Base-by-base conservation (phyloP, 1,139 yeast genomes). In the Kluyveromyces sp. region DNA sequence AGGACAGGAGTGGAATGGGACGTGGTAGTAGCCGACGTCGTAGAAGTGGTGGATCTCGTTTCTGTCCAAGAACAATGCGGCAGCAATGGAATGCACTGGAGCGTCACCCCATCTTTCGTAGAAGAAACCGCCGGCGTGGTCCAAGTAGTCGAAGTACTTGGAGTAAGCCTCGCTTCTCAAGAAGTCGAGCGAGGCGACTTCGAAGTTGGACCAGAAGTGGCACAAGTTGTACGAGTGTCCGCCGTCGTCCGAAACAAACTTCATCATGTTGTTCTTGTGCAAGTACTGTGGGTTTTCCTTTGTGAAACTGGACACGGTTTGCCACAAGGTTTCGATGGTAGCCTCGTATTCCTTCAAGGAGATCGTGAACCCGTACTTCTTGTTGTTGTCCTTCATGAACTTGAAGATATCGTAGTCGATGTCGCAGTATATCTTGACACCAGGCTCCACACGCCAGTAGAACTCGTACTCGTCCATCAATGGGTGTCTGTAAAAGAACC, bases 81-180 rank as follows among this genome's bases (percentile, higher is more conserved):
- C 94, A 1, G 92, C 90, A 53, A 88, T 77, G 3, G 95, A 81
- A 67, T 88, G 96, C 27, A 88, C 79, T 4, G 96, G 96, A 0
- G 96, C 96, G 66, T 89, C 96, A 32, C 96, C 96, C 97, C 97
- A 89, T 63, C 96, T 74, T 65, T 89, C 96, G 65, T 89, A 89
- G 69, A 85, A 89, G 69, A 89, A 89, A 3, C 95, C 95, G 36
- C 96, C 96, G 1, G 82, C 73, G 50, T 71, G 60, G 63, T 89
- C 97, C 56, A 89, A 72, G 55, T 74, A 67, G 25, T 85, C 78
- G 58, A 89, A 89, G 66, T 80, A 89, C 39, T 73, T 74, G 15
- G 72, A 65, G 65, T 89, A 89, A 2, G 81, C 80, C 39, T 77
- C 72, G 7, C 78, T 68, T 57, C 95, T 69, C 83, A 87, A 87